phyloP scores from a whole-genome alignment of 331 rosid species.

The Pyrus hybrid region DNA sequence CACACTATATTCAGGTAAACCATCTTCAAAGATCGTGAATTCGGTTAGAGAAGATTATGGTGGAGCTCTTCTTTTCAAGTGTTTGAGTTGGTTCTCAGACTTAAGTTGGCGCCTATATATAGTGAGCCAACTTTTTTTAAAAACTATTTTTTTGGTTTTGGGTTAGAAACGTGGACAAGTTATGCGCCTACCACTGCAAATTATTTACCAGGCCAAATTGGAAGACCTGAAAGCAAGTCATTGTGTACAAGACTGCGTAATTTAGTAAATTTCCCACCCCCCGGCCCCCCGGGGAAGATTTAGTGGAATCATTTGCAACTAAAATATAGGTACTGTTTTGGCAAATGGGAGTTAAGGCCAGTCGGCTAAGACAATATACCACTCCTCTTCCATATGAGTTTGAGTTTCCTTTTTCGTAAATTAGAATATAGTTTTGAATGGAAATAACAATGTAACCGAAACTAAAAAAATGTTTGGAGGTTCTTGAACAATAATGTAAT shows the following conservation, averaged over 20 bases:
- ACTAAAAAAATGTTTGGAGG: background rate
- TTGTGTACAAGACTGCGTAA: background rate
- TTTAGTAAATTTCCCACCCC: too few relatives aligned
- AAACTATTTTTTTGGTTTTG: background rate
- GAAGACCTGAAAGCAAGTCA: background rate
- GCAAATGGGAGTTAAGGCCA: too few relatives aligned
- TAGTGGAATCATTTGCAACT: background rate
- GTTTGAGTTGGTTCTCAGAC: background rate
- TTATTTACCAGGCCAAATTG: background rate
- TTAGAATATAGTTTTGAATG: too few relatives aligned
- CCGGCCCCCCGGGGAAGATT: too few relatives aligned
- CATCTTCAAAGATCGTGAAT: background rate
- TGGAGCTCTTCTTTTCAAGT: background rate
- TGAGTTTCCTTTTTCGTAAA: too few relatives aligned
- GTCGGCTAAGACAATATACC: too few relatives aligned
- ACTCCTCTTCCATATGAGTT: too few relatives aligned
- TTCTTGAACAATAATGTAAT: background rate
- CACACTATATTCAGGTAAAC: background rate
- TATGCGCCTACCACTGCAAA: background rate
- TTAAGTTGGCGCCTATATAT: constrained; percentile 13
- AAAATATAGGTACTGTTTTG: too few relatives aligned
- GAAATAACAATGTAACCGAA: background rate
- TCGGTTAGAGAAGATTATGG: background rate
- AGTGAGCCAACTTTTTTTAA: background rate
- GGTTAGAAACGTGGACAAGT: background rate